phyloP scores from a whole-genome alignment of 768 basidiomycete species.

The Amanita exitialis region DNA sequence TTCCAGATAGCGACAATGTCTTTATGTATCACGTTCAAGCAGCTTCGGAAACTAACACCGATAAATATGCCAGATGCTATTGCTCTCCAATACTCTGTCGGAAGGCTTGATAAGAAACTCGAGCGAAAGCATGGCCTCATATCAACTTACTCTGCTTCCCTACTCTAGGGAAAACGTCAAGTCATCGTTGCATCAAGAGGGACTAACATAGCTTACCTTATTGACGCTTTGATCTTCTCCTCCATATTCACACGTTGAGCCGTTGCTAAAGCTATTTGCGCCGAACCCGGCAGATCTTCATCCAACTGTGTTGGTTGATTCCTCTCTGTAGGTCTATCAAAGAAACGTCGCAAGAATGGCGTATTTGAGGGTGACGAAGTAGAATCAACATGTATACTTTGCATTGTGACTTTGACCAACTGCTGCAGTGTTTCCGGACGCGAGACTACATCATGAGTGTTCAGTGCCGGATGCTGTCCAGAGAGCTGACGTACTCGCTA shows the following conservation, averaged over 20 bases:
- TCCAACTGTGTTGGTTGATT: background rate
- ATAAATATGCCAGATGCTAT: background rate
- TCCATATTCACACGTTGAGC: background rate
- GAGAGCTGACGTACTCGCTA: background rate
- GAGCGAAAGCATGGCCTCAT: too few relatives aligned
- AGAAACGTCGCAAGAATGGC: background rate
- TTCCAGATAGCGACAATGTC: constrained; percentile 3
- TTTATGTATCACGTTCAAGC: background rate
- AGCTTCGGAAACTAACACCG: background rate
- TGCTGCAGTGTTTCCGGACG: background rate
- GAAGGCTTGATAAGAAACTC: background rate
- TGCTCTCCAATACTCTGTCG: background rate
- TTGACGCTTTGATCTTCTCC: background rate
- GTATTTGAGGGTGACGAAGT: background rate
- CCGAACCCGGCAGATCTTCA: background rate
- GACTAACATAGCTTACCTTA: background rate
- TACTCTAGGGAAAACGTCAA: background rate
- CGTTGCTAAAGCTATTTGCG: background rate
- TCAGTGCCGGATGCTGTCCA: background rate
- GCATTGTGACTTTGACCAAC: background rate
- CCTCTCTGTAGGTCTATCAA: background rate
- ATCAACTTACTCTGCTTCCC: constrained; percentile 1
- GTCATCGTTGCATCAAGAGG: background rate
- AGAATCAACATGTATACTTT: background rate
- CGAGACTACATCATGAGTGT: background rate